These are phyloP conservation scores for Leccinum broughii DNA, from an alignment of 768 basidiomycete species.

Conservation along the genomic window DNA sequence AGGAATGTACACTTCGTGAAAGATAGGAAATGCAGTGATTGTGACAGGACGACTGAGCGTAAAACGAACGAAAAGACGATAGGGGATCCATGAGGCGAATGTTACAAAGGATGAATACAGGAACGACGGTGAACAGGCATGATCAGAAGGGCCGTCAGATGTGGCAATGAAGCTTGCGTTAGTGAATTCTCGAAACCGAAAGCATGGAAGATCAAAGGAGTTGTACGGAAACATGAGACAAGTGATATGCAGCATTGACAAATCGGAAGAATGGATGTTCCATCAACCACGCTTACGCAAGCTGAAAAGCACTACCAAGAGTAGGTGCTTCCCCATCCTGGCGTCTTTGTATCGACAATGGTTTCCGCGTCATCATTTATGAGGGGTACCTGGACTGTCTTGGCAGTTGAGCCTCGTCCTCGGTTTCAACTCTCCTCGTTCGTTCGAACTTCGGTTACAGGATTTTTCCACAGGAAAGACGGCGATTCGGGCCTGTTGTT, in stretches of 20 bases:
- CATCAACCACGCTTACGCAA: conserved; percentile 40
- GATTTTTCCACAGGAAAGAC: conserved; percentile 59
- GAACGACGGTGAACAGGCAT: conserved; percentile 8
- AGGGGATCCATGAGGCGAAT: conserved; percentile 1
- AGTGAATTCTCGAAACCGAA: neutral
- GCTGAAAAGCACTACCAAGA: conserved; percentile 74
- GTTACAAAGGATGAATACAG: neutral
- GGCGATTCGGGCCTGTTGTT: conserved; percentile 75
- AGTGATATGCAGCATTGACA: conserved; percentile 14
- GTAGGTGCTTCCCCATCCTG: conserved; percentile 37
- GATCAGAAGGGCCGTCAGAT: conserved; percentile 2
- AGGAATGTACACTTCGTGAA: conserved; percentile 2
- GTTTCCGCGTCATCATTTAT: no score
- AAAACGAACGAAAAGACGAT: conserved; percentile 11
- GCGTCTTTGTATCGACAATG: neutral
- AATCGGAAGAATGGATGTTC: conserved; percentile 2
- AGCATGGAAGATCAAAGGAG: neutral
- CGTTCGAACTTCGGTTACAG: conserved; percentile 28
- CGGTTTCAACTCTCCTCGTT: conserved; percentile 56
- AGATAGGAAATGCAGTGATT: neutral
- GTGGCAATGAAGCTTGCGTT: conserved; percentile 1
- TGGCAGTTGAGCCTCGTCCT: neutral
- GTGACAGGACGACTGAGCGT: neutral
- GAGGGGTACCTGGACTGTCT: no score
- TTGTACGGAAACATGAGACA: neutral